A percentile compares a stretch with the other conserved stretches of the same genome.
These are phyloP conservation scores for Omphalotus olearius DNA, from an alignment of 1,284 basidiomycete genomes.

Conservation along the genomic window DNA sequence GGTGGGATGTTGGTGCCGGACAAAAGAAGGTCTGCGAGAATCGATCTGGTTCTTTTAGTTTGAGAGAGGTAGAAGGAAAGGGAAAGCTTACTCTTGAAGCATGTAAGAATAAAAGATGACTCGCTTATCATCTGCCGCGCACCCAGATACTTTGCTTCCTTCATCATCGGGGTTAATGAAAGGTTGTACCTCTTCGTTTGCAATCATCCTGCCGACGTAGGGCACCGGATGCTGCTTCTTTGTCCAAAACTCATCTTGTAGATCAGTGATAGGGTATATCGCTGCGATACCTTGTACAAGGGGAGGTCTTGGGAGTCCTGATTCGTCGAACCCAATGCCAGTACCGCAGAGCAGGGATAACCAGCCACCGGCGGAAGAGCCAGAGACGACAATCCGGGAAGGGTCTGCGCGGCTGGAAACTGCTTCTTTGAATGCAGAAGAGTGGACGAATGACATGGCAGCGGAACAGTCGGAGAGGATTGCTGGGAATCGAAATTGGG, in stretches of 20 bases:
- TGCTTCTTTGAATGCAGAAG: constrained; percentile 21
- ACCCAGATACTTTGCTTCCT: constrained; percentile 21
- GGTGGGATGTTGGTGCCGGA: constrained; percentile 27
- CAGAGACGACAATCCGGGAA: constrained; percentile 28
- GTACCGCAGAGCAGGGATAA: constrained; percentile 28
- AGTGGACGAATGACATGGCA: constrained; percentile 28
- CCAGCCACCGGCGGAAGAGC: constrained; percentile 36
- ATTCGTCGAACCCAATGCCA: constrained; percentile 29
- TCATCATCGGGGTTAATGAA: constrained; percentile 26
- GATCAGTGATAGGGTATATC: constrained; percentile 33
- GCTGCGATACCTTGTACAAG: constrained; percentile 28
- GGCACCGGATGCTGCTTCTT: constrained; percentile 28
- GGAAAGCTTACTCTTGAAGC: constrained; percentile 31
- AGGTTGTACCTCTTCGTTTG: constrained; percentile 24
- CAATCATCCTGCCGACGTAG: constrained; percentile 28
- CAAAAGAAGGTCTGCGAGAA: constrained; percentile 27
- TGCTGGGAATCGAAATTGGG: constrained; percentile 31
- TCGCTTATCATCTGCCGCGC: constrained; percentile 23
- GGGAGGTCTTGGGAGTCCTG: constrained; percentile 24
- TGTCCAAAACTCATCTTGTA: constrained; percentile 33
- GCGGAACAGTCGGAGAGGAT: constrained; percentile 31
- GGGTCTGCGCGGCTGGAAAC: constrained; percentile 26
- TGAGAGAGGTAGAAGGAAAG: neutral
- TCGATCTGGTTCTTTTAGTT: constrained; percentile 18
- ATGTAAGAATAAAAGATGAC: constrained; percentile 34